These are phyloP conservation scores for Phytopythium vexans DNA, from an alignment of 352 stramenopile species.

Conservation along the genomic window DNA sequence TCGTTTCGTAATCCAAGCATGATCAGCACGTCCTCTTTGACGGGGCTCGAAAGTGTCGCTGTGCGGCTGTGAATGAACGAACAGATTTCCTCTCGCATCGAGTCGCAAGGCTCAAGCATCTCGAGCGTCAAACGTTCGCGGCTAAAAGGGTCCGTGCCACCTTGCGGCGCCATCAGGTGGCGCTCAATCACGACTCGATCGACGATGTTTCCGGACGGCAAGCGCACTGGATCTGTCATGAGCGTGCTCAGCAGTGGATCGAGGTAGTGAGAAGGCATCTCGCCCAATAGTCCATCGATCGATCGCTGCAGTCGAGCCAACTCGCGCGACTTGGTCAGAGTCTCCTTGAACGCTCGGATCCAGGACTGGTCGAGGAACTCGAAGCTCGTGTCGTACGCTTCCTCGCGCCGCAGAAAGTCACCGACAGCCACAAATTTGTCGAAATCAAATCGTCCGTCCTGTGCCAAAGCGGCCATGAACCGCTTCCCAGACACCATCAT, in stretches of 20 bases:
- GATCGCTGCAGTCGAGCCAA: conserved; percentile 55
- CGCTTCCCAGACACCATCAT: conserved; percentile 18
- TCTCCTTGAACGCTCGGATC: conserved; percentile 39
- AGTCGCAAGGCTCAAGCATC: conserved; percentile 54
- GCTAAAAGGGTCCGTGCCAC: conserved; percentile 93
- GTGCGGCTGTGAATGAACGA: conserved; percentile 56
- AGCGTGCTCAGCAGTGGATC: conserved; percentile 93
- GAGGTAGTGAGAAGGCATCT: conserved; percentile 94
- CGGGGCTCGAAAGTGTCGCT: conserved; percentile 31
- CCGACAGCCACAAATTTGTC: conserved; percentile 36
- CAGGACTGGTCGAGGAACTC: conserved; percentile 48
- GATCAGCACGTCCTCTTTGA: conserved; percentile 50
- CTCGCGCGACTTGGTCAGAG: conserved; percentile 44
- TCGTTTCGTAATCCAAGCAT: conserved; percentile 46
- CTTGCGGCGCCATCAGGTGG: conserved; percentile 85
- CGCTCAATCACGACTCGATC: conserved; percentile 94
- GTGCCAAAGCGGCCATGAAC: conserved; percentile 59
- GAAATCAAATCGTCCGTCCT: conserved; percentile 70
- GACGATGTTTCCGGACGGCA: conserved; percentile 90
- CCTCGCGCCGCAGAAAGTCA: conserved; percentile 31
- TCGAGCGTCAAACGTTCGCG: conserved; percentile 80
- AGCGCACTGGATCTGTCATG: conserved; percentile 94
- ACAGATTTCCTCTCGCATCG: conserved; percentile 54
- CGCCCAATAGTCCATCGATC: conserved; percentile 81
- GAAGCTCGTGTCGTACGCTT: conserved; percentile 15